Evolutionary conservation across 495 filamentous ascomycete genomes (phyloP).

Genomic region (Articulospora tetracladia): DNA sequence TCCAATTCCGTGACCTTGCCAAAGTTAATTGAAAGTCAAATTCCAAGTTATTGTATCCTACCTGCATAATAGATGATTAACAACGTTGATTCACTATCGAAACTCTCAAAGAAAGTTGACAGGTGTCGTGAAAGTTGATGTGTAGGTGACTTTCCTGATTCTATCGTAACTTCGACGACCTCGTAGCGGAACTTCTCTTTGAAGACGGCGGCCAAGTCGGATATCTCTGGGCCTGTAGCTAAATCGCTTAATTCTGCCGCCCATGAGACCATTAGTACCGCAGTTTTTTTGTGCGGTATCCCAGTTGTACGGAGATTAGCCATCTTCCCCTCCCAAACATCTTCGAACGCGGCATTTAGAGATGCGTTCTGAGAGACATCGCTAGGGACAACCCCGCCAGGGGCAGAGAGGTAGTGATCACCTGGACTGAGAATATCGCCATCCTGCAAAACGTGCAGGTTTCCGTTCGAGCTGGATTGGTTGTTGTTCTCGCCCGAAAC

Average conservation of each 20-base stretch:
- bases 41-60: background rate
- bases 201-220: background rate
- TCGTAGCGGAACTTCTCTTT: background rate
- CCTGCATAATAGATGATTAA: slow-evolving; percentile 8
- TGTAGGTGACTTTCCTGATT: background rate
- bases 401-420: background rate
- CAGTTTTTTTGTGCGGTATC: slow-evolving; percentile 2
- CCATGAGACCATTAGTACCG: slow-evolving; percentile 5
- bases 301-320: background rate
- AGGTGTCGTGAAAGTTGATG: background rate
- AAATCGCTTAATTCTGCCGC: background rate
- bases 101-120: background rate
- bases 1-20: background rate
- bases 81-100: slow-evolving; percentile 1
- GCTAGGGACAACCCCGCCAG: too few relatives aligned
- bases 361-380: background rate
- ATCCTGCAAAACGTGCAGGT: background rate
- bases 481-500: too few relatives aligned
- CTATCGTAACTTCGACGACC: background rate
- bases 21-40: background rate
- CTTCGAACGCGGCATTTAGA: background rate
- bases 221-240: background rate
- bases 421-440: background rate
- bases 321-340: slow-evolving; percentile 5
- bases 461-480: too few relatives aligned